Percentiles rank a stretch among this genome's conserved stretches.
phyloP scores from a whole-genome alignment of 306 rosid genomes.

The Astragalus membranaceus region DNA sequence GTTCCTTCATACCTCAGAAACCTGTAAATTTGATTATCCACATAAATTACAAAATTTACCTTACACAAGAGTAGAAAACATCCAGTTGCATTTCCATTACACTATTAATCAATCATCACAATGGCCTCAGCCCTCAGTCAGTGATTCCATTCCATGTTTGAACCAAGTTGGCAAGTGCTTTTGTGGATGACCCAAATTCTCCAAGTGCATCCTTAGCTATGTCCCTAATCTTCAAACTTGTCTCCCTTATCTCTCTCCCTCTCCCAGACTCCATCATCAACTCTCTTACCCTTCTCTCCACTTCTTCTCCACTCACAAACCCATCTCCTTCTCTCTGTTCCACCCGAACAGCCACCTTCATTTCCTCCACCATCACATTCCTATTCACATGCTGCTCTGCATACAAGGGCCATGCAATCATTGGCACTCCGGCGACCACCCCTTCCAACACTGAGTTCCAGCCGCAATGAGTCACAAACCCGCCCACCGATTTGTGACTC shows the following conservation, averaged over 20 bases:
- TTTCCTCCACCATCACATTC: slow-evolving; percentile 25
- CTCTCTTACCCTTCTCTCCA: slow-evolving; percentile 18
- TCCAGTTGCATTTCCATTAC: neutral
- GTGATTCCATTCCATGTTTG: slow-evolving; percentile 13
- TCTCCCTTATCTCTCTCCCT: slow-evolving; percentile 10
- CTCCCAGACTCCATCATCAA: slow-evolving; percentile 20
- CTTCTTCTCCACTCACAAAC: slow-evolving; percentile 22
- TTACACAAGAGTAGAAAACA: neutral
- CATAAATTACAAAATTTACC: neutral
- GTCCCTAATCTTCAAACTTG: neutral
- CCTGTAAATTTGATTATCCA: neutral
- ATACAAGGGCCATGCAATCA: slow-evolving; percentile 31
- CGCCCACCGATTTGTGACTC: slow-evolving; percentile 19
- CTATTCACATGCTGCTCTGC: slow-evolving; percentile 35
- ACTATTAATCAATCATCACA: neutral
- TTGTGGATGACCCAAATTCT: slow-evolving; percentile 19
- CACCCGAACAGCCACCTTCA: slow-evolving; percentile 26
- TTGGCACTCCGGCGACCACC: slow-evolving; percentile 35
- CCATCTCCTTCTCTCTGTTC: slow-evolving; percentile 18
- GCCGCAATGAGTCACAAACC: slow-evolving; percentile 30
- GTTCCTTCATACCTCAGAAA: neutral
- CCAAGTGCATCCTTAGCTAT: slow-evolving; percentile 18
- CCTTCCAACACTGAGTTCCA: slow-evolving; percentile 38
- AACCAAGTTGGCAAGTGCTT: slow-evolving; percentile 21
- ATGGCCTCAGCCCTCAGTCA: neutral